Conservation (phyloP, 202 grass and related monocot species). For the Zizania palustris region DNA sequence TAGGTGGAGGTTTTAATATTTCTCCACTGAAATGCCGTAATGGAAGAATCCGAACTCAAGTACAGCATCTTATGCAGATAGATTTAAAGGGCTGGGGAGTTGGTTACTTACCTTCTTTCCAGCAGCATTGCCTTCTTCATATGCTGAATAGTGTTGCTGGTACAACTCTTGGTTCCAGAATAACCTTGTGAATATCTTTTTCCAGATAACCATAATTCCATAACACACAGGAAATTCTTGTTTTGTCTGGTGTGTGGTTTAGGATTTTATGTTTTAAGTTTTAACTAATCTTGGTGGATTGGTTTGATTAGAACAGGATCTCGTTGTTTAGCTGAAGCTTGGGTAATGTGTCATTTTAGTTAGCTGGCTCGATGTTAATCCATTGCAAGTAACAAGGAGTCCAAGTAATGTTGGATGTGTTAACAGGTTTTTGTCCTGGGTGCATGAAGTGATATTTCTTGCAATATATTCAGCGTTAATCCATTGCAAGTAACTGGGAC, state of each 20-base stretch:
- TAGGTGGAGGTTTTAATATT: slow-evolving; percentile 97
- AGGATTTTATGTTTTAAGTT: slow-evolving; percentile 19
- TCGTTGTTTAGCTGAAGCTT: not conserved
- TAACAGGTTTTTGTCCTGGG: not conserved
- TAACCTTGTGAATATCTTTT: slow-evolving; percentile 21
- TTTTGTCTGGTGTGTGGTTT: slow-evolving; percentile 10
- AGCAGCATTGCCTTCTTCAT: slow-evolving; percentile 95
- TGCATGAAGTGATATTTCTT: not conserved
- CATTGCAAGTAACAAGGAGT: not conserved
- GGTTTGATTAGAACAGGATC: slow-evolving; percentile 4
- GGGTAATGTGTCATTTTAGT: slow-evolving; percentile 10
- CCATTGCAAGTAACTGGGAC: not conserved
- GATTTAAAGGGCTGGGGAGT: slow-evolving; percentile 96
- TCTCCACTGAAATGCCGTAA: slow-evolving; percentile 85
- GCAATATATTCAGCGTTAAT: not conserved
- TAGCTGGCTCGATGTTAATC: slow-evolving; percentile 8
- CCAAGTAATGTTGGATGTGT: not conserved
- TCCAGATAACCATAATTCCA: not conserved
- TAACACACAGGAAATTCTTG: slow-evolving; percentile 8
- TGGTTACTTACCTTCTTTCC: slow-evolving; percentile 86
- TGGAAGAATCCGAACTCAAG: slow-evolving; percentile 85
- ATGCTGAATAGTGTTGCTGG: slow-evolving; percentile 98
- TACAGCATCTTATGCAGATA: slow-evolving; percentile 98
- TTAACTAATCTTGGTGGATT: slow-evolving; percentile 21
- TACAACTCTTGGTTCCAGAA: slow-evolving; percentile 36